Evolutionary conservation across 2,329 filamentous ascomycete species (phyloP).

Genomic region (Bipolaris bicolor): DNA sequence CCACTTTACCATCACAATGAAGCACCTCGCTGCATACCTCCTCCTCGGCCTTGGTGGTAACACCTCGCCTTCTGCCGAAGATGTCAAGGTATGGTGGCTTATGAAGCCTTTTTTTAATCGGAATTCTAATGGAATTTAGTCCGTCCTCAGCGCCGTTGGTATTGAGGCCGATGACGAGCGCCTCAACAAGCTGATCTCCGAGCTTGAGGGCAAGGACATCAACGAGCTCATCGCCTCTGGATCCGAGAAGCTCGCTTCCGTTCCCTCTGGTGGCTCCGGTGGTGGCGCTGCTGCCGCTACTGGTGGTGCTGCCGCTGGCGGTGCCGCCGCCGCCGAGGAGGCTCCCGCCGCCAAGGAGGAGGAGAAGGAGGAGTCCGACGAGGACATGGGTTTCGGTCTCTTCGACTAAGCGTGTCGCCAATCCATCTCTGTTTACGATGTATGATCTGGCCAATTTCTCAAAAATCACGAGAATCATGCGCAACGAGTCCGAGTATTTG

Average conservation of each 20-base stretch:
- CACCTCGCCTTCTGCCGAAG: slow-evolving; percentile 79
- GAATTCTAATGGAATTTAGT: slow-evolving; percentile 55
- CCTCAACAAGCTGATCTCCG: slow-evolving; percentile 82
- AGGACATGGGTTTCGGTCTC: slow-evolving; percentile 77
- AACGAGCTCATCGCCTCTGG: slow-evolving; percentile 94
- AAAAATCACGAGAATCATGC: slow-evolving; percentile 42
- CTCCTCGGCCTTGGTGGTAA: slow-evolving; percentile 95
- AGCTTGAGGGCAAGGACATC: slow-evolving; percentile 92
- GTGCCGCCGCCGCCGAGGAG: slow-evolving; percentile 55
- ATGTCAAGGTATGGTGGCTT: slow-evolving; percentile 63
- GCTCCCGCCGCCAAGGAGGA: slow-evolving; percentile 69
- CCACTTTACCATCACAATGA: slow-evolving; percentile 74
- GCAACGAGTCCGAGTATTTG: slow-evolving; percentile 41
- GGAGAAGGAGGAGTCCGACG: slow-evolving; percentile 78
- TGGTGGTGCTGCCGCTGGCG: slow-evolving; percentile 71
- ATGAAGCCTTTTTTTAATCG: background rate
- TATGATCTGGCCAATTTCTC: slow-evolving; percentile 39
- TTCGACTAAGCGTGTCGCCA: slow-evolving; percentile 62
- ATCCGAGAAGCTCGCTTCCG: slow-evolving; percentile 92
- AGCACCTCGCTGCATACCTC: slow-evolving; percentile 99
- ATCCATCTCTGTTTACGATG: slow-evolving; percentile 31
- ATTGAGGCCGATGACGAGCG: slow-evolving; percentile 90
- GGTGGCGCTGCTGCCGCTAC: slow-evolving; percentile 68
- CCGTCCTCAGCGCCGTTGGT: slow-evolving; percentile 89
- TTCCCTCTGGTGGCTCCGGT: slow-evolving; percentile 87